Base-by-base conservation (phyloP, 306 rosid genomes). In the Casuarina equisetifolia region DNA sequence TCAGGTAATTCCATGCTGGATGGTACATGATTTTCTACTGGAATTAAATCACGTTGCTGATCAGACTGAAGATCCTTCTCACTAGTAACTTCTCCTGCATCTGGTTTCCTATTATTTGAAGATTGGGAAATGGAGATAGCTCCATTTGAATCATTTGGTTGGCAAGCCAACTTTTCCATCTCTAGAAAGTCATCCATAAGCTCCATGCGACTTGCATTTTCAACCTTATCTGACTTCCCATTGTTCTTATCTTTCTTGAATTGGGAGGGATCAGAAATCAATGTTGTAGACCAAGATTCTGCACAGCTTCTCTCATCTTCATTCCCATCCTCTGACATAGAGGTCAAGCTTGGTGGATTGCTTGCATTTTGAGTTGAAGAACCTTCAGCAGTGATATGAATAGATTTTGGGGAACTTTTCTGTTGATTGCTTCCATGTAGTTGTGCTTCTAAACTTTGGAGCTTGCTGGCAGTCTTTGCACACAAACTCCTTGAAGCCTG, bases 141-240 rank as follows among this genome's bases (percentile, higher is more conserved):
- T n/a, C 78, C 82, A 70, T 86, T 89, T 61, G 91, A 89, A 69
- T 87, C 90, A 72, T 87, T 87, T 69, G 97, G 84, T 71, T 87
- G 79, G 85, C 90, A 88, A 64, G 98, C 99, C 86, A 96, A 84
- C 76, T 96, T 96, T 82, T 96, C 99, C 84, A 96, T 96, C 88
- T 96, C 99, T 80, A 96, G 86, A 86, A 96, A 96, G 88, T 96
- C 99, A 66, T 96, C 98, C 99, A 96, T 96, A 67, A 96, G 96
- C 54, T 89, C 96, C 87, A 96, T 88, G 83, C 84, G 90, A 55
- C 77, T 91, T 74, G 85, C 82, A 74, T 84, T 87, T 82, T 91
- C 94, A 43, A 93, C 83, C 80, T 82, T 88, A 84, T 76, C 86
- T 51, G 88, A 78, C 66, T 87, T 88, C 74, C 85, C 96, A 40